phyloP scores from a whole-genome alignment of 2,329 filamentous ascomycete species.

The Aureobasidium sp. region DNA sequence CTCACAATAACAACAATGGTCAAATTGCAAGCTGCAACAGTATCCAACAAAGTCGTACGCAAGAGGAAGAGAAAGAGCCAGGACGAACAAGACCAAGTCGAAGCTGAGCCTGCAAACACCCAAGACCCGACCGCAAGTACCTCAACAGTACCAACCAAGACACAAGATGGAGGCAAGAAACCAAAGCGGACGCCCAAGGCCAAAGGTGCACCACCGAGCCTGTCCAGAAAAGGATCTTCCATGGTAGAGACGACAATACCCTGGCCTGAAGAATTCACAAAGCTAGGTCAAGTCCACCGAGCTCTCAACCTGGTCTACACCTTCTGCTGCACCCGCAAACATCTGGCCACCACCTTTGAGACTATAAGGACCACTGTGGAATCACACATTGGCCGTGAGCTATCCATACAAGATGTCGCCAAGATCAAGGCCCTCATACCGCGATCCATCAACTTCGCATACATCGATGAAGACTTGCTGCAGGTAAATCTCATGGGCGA shows the following conservation, averaged over 20 bases:
- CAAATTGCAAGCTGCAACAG: conserved; percentile 39
- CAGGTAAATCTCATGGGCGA: conserved; percentile 69
- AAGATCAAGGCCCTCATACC: conserved; percentile 72
- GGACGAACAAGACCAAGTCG: conserved; percentile 9
- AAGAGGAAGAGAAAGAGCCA: conserved; percentile 32
- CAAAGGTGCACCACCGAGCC: conserved; percentile 18
- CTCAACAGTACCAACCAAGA: conserved; percentile 46
- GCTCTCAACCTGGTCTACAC: conserved; percentile 91
- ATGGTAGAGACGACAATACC: conserved; percentile 45
- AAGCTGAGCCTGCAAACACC: conserved; percentile 12
- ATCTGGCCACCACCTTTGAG: conserved; percentile 84
- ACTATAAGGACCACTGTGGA: conserved; percentile 81
- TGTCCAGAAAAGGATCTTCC: conserved; percentile 38
- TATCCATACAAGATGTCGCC: conserved; percentile 72
- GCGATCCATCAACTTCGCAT: conserved; percentile 69
- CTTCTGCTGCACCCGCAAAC: conserved; percentile 87
- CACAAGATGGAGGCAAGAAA: conserved; percentile 47
- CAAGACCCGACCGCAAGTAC: conserved; percentile 22
- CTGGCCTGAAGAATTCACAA: conserved; percentile 70
- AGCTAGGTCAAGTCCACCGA: conserved; percentile 65
- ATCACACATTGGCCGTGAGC: conserved; percentile 61
- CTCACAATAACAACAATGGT: conserved; percentile 26
- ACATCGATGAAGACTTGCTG: conserved; percentile 75
- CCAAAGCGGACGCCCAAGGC: conserved; percentile 36
- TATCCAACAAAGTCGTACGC: conserved; percentile 37